Evolutionary conservation across 202 grass and related monocot genomes (phyloP), one percentile per base, ranked within the genome.

Genomic region (Panicum virgatum): DNA sequence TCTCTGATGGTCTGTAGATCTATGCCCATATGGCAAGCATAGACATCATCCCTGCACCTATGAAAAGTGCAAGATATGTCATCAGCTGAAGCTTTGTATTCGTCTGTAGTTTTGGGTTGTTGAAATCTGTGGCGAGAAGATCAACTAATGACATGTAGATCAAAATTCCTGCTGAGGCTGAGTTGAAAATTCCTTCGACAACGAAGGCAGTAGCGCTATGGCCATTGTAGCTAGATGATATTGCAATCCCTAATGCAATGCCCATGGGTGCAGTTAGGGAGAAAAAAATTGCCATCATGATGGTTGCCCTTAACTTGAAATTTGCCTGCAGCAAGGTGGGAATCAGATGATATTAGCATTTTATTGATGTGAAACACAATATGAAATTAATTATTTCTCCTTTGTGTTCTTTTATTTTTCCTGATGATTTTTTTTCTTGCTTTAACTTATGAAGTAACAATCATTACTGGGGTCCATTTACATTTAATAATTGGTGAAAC

Each of bases 91-190:
- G 96, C 82, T 86, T 91, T 74, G 68, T 88, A 37, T 98, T 95
- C 15, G 85, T 95, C 70, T 98, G 96, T 58, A 98, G 79, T 89
- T 90, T 93, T 15, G 74, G 90, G 27, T 95, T 92, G 50, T 83
- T 95, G 76, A 98, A 98, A 88, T 98, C 92, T 77, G 90, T 88
- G 37, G 96, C 96, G 69, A 98, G 79, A 79, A 98, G 88, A 76
- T 98, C 96, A 39, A 98, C 96, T 29, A 98, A 91, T 64, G 96
- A 86, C 96, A 98, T 95, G 72, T 98, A 98, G 76, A 98, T 93
- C 56, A 98, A 86, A 84, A 98, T 98, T 46, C 96, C 92, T 62
- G 96, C 92, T 9, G 92, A 87, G 15, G 96, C 90, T 20, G 96
- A 88, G 53, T 98, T 91, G 75, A 93, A 91, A 58, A 91, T 63